Evolutionary conservation across 257 asterid species (phyloP).

Genomic region (Solanum paucissectum): DNA sequence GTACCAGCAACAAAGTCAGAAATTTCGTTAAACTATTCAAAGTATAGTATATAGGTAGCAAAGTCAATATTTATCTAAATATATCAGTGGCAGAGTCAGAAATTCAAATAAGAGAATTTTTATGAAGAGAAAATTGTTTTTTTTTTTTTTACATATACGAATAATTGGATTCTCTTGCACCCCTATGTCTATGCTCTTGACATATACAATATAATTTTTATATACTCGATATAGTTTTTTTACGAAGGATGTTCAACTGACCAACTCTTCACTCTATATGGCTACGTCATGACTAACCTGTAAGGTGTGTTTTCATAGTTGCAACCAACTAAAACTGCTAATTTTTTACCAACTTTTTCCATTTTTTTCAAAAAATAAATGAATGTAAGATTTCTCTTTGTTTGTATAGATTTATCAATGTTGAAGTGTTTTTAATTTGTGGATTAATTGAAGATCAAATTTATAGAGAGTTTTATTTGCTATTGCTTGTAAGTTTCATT

Average conservation of each 20-base stretch:
- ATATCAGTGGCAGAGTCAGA: not conserved
- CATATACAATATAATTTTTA: not conserved
- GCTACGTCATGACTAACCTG: slow-evolving; percentile 4
- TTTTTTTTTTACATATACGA: not conserved
- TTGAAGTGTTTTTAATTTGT: not conserved
- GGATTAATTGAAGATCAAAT: not conserved
- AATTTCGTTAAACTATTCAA: not conserved
- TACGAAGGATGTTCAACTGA: not conserved
- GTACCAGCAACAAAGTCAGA: not conserved
- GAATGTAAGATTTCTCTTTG: not conserved
- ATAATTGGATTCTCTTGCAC: not conserved
- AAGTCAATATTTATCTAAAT: not conserved
- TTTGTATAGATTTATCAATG: not conserved
- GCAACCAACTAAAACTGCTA: slow-evolving; percentile 84
- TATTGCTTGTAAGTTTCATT: not conserved
- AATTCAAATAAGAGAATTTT: not conserved
- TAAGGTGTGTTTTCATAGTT: slow-evolving; percentile 59
- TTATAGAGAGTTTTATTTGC: not conserved
- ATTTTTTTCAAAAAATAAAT: not conserved
- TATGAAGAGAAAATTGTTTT: not conserved
- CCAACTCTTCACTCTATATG: not conserved
- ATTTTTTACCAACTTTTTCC: slow-evolving; percentile 41
- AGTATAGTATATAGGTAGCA: not conserved
- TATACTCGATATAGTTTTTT: not conserved
- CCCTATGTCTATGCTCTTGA: not conserved